Evolutionary conservation across 2,329 filamentous ascomycete species (phyloP), one percentile per base, ranked within the genome.

Genomic region (Sclerotinia trifoliorum): DNA sequence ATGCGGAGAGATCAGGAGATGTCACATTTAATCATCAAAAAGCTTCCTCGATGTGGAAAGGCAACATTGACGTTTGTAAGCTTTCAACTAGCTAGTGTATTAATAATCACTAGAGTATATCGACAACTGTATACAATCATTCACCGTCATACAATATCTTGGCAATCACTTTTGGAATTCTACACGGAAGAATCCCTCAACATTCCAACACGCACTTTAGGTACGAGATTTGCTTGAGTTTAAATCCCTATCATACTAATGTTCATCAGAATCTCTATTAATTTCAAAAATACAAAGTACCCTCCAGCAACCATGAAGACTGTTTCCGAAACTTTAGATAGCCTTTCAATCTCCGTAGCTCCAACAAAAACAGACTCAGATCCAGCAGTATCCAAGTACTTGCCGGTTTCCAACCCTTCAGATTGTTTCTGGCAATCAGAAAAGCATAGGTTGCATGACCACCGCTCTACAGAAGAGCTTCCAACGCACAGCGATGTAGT

Each of bases 401-500:
- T 71, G 5, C 70, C 69, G 8, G 66, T 67, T 19, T 21, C 62
- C 3, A 70, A 70, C 63, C 64, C 66, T 7, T 46, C 13, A 32
- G 24, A 55, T 13, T 64, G 54, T n/a, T 69, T 74, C 68, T 73
- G 71, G 71, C 62, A 66, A 52, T 52, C 48, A 24, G 57, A 71
- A 21, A 55, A 54, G 6, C 69, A 71, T 44, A 51, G 54, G 17
- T 56, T 73, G 24, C 49, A 72, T 51, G 57, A 70, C 32, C 67
- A 72, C 39, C 70, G 71, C 2, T 64, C 71, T 15, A 72, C 71
- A 42, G 60, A 68, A 42, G 21, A 67, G 2, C 57, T 74, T 21
- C 73, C 70, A 19, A 49, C 54, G n/a, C 56, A 61, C 52, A 68
- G 55, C 44, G 73, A 74, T 58, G 57, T 74, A 26, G 57, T 72